phyloP scores from a whole-genome alignment of 148 eudicot species.

The Mesembryanthemum crystallinum region DNA sequence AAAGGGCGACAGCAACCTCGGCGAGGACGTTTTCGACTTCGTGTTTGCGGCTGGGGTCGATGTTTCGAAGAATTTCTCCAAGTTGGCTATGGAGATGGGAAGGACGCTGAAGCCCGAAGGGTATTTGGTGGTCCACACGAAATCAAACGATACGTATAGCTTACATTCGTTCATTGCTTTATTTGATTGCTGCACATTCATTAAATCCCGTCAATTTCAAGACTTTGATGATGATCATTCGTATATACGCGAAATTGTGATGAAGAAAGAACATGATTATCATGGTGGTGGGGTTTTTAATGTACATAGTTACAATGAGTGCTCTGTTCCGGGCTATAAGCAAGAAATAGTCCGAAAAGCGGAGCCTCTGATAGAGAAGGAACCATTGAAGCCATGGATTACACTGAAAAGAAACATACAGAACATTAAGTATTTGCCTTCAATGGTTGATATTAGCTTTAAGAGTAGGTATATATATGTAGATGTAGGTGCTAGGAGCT shows the following conservation, averaged over 20 bases:
- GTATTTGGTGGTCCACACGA: constrained; percentile 69
- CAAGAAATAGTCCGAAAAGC: constrained; percentile 53
- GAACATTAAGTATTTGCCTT: constrained; percentile 69
- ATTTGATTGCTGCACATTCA: constrained; percentile 68
- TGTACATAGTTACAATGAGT: constrained; percentile 15
- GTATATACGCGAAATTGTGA: constrained; percentile 71
- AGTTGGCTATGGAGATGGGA: constrained; percentile 43
- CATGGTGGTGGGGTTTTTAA: constrained; percentile 16
- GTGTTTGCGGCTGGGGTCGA: constrained; percentile 54
- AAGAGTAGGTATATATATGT: constrained; percentile 73
- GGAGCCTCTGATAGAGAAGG: constrained; percentile 65
- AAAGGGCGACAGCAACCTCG: constrained; percentile 52
- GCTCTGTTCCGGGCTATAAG: constrained; percentile 71
- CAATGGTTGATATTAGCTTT: constrained; percentile 79
- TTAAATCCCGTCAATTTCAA: constrained; percentile 49
- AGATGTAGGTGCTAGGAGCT: constrained; percentile 93
- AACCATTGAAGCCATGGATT: constrained; percentile 90
- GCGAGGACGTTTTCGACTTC: constrained; percentile 52
- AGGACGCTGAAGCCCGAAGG: constrained; percentile 83
- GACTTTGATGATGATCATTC: too few species aligned
- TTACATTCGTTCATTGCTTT: constrained; percentile 78
- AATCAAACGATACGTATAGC: constrained; percentile 72
- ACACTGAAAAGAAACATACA: constrained; percentile 71
- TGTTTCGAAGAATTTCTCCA: constrained; percentile 26
- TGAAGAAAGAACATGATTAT: constrained; percentile 37